Conservation (phyloP, 352 stramenopile species). For the Discostella stelligera region DNA sequence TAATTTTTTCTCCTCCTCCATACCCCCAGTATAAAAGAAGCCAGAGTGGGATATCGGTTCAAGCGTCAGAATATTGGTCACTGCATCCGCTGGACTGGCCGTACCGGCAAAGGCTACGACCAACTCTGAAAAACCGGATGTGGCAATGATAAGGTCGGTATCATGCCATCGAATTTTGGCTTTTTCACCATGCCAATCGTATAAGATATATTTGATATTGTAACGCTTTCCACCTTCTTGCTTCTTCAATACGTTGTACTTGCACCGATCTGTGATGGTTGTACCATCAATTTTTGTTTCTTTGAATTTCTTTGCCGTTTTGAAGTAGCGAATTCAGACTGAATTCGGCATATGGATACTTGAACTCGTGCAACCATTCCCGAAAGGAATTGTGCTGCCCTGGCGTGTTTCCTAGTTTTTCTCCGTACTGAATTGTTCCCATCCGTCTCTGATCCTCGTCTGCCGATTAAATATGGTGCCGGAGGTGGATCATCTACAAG, state of each 20-base stretch:
- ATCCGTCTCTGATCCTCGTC: neutral
- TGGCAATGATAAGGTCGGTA: constrained; percentile 56
- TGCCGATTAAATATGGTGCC: constrained; percentile 2
- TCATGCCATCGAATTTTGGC: constrained; percentile 54
- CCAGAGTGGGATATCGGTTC: constrained; percentile 52
- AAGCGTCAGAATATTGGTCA: constrained; percentile 64
- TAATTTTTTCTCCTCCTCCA: neutral
- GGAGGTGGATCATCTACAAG: constrained; percentile 8
- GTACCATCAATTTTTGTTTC: neutral
- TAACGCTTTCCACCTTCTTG: constrained; percentile 30
- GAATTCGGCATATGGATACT: constrained; percentile 7
- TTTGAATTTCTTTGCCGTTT: constrained; percentile 1
- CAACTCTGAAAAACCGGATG: constrained; percentile 27
- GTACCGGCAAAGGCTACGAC: constrained; percentile 58
- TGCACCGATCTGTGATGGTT: constrained; percentile 2
- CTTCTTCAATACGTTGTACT: neutral
- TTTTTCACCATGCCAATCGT: constrained; percentile 54
- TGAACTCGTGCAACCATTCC: constrained; percentile 14
- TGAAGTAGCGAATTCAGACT: neutral
- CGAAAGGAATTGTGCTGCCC: neutral
- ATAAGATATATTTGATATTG: constrained; percentile 46
- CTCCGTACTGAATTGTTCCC: constrained; percentile 8
- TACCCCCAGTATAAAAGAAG: constrained; percentile 33
- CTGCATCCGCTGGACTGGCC: constrained; percentile 32
- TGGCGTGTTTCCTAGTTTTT: neutral